Evolutionary conservation across 306 rosid species (phyloP).

Genomic region (Vicia faba): DNA sequence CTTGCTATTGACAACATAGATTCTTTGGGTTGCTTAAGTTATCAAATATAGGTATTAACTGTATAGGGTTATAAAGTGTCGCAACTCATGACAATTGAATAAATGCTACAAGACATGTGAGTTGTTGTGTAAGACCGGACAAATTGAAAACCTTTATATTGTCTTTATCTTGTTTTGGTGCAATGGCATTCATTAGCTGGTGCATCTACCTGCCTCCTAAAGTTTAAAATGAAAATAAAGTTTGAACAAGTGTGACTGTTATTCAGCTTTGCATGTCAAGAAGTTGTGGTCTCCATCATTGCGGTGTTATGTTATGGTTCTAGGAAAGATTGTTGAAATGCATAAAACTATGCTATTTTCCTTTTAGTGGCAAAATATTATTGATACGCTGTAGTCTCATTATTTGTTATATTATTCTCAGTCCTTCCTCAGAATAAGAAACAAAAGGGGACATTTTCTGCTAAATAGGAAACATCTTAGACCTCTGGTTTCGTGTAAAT

Average conservation of each 20-base stretch:
- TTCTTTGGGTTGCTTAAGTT: neutral
- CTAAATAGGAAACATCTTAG: neutral
- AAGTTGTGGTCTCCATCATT: neutral
- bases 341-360: neutral
- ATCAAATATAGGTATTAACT: neutral
- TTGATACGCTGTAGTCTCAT: neutral
- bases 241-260: no score
- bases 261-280: conserved; percentile 23
- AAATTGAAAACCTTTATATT: neutral
- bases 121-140: neutral
- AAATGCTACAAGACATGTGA: neutral
- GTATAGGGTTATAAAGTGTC: conserved; percentile 9
- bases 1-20: no score
- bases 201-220: neutral
- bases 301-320: neutral
- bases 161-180: neutral
- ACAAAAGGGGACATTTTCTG: neutral
- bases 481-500: neutral
- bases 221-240: neutral
- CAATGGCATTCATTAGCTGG: conserved; percentile 8
- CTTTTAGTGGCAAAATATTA: no score
- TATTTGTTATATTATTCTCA: neutral
- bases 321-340: conserved; percentile 21
- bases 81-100: conserved; percentile 4
- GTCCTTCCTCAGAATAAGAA: neutral